phyloP scores from a whole-genome alignment of 345 rosid genomes.

The Salix arbutifolia region DNA sequence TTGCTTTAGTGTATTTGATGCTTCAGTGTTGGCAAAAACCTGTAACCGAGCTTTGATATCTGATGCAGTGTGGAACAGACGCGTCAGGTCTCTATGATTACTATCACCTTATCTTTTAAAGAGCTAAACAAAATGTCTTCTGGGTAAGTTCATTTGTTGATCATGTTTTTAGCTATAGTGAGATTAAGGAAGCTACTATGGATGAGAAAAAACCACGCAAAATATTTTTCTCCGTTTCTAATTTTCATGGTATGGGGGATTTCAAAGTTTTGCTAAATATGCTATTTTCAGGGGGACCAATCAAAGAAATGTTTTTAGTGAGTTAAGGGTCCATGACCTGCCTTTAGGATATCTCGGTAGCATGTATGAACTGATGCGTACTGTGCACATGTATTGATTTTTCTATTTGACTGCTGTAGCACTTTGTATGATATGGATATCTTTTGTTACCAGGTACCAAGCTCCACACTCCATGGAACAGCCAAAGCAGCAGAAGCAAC shows the following conservation, averaged over 20 bases:
- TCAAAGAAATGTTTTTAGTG: neutral
- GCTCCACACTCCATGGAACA: conserved; percentile 57
- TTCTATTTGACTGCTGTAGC: neutral
- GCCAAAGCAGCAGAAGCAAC: conserved; percentile 47
- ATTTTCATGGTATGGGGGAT: neutral
- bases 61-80: conserved; percentile 89
- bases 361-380: neutral
- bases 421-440: conserved; percentile 1
- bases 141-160: conserved; percentile 52
- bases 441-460: conserved; percentile 59
- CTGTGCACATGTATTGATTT: neutral
- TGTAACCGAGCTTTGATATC: conserved; percentile 10
- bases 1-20: neutral
- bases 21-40: neutral
- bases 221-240: neutral
- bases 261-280: neutral
- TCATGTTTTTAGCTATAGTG: neutral
- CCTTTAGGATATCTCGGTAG: neutral
- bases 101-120: conserved; percentile 68
- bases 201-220: too few species aligned
- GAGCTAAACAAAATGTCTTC: conserved; percentile 68
- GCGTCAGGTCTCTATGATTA: conserved; percentile 89
- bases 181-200: neutral
- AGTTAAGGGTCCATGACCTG: neutral
- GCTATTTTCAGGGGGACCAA: too few species aligned